Base-by-base conservation (phyloP, 768 basidiomycete genomes). In the Suillus sp. region DNA sequence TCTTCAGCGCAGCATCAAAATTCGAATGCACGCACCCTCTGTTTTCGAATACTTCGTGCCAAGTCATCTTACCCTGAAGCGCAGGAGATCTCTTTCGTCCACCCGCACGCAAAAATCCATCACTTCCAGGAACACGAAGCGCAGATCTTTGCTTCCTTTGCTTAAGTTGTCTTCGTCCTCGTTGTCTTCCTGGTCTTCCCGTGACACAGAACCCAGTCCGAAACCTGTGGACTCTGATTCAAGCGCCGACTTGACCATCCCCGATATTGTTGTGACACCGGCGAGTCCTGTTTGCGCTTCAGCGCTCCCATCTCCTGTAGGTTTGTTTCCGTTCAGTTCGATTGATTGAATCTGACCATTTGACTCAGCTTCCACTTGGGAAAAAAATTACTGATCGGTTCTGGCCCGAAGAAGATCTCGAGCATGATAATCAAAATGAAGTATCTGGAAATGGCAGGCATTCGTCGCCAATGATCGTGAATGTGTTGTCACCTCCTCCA, bases 381-480 rank as follows among this genome's bases (percentile, higher is more conserved):
- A 58, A 67, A 3, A 74, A 71, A 65, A 74, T 74, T 0, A 34
- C 71, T 22, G 74, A 76, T 37, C 64, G 65, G 1, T 74, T 74
- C 65, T 76, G 73, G 71, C 73, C 74, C 58, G 70, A 74, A 62
- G 74, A 74, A 30, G 74, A 74, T 45, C 20, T 14, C 27, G 37
- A 37, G 4, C 22, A 43, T 16, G 55, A 60, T 8, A 62, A 32
- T 37, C 58, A 66, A 62, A 69, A 69, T 68, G 72, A 68, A 66
- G 62, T 65, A 57, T 51, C 66, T 62, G 13, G 32, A 40, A 37
- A 22, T 38, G 18, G 51, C 63, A 10, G 64, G 40, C 22, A 48
- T 59, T 40, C 62, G 59, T 38, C 48, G 35, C 25, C 74, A 67
- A 62, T 59, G 72, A 13, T 42, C 10, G 56, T 57, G 25, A 57